Conservation (phyloP, 768 basidiomycete species). For the Mycena galopus region DNA sequence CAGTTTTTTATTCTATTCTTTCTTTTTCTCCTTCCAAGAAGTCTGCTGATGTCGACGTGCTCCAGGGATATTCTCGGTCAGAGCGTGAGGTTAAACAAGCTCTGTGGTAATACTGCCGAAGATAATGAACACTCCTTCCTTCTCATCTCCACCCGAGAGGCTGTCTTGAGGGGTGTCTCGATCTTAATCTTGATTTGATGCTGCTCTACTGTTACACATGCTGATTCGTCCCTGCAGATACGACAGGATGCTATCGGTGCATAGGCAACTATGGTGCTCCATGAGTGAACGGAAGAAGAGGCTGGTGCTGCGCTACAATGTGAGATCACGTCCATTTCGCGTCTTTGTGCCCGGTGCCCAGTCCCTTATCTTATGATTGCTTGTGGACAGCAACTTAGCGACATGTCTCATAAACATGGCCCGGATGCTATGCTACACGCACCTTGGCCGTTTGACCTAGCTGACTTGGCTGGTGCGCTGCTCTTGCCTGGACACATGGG, state of each 20-base stretch:
- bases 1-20: too few species aligned
- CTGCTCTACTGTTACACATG: neutral
- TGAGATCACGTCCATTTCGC: too few species aligned
- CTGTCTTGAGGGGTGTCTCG: too few species aligned
- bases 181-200: too few species aligned
- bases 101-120: neutral
- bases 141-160: too few species aligned
- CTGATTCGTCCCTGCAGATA: neutral
- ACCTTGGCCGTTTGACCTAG: neutral
- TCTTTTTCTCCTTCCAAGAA: too few species aligned
- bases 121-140: neutral
- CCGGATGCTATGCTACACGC: neutral
- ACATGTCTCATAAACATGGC: too few species aligned
- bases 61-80: neutral
- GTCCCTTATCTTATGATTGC: neutral
- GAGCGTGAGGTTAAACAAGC: neutral
- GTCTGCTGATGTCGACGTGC: too few species aligned
- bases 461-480: neutral
- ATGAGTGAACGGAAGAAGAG: neutral
- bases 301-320: neutral
- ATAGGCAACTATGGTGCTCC: neutral
- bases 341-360: too few species aligned
- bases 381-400: neutral
- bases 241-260: neutral
- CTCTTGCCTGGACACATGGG: neutral